Conservation (phyloP, 2,329 filamentous ascomycete genomes). For the Didymella segeticola region DNA sequence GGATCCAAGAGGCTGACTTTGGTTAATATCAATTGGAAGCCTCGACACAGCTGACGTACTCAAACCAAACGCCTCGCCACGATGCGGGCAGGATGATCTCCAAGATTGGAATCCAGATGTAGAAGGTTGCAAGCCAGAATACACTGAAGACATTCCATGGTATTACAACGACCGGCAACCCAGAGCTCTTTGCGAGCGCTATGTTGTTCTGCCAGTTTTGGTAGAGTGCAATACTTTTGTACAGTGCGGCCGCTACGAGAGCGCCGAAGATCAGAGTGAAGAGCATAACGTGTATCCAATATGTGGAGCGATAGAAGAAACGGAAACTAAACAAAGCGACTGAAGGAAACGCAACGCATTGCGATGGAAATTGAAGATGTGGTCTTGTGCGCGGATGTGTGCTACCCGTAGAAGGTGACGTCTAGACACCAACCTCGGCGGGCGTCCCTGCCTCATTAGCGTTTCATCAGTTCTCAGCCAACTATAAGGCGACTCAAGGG, state of each 20-base stretch:
- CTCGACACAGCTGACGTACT: slow-evolving; percentile 55
- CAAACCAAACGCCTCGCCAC: slow-evolving; percentile 65
- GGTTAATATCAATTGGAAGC: slow-evolving; percentile 7
- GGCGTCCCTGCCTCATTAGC: slow-evolving; percentile 32
- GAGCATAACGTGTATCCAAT: slow-evolving; percentile 5
- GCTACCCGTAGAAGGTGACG: slow-evolving; percentile 24
- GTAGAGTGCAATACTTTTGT: slow-evolving; percentile 43
- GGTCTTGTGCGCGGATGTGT: slow-evolving; percentile 12
- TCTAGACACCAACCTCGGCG: slow-evolving; percentile 21
- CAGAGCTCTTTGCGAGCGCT: slow-evolving; percentile 54
- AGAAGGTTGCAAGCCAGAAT: slow-evolving; percentile 63
- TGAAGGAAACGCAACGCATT: slow-evolving; percentile 6
- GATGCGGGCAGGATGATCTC: slow-evolving; percentile 59
- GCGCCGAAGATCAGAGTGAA: slow-evolving; percentile 34
- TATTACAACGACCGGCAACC: slow-evolving; percentile 52
- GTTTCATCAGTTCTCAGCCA: slow-evolving; percentile 34
- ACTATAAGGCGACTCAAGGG: not conserved
- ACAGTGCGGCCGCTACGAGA: slow-evolving; percentile 38
- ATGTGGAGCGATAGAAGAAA: slow-evolving; percentile 4
- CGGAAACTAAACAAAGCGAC: slow-evolving; percentile 5
- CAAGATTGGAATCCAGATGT: slow-evolving; percentile 64
- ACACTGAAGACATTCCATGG: slow-evolving; percentile 58
- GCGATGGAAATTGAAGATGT: slow-evolving; percentile 10
- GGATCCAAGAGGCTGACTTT: slow-evolving; percentile 59
- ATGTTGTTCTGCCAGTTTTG: slow-evolving; percentile 51